Conservation (phyloP, 345 rosid genomes). For the Toxicodendron radicans region DNA sequence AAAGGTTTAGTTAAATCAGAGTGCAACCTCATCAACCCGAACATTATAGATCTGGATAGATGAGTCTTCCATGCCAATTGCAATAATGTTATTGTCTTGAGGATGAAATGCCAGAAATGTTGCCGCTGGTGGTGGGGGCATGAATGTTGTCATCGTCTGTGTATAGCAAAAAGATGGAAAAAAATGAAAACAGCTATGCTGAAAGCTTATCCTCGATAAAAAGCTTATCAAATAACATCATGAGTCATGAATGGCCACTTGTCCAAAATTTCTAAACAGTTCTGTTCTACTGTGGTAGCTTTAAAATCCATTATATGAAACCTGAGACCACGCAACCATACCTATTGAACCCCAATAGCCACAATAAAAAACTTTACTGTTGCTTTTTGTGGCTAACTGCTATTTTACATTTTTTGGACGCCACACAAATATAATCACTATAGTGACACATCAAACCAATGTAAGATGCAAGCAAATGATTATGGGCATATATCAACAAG, state of each 20-base stretch:
- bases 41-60: constrained; percentile 69
- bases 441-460: background rate
- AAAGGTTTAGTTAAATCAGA: constrained; percentile 15
- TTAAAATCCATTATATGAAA: background rate
- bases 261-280: background rate
- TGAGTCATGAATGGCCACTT: background rate
- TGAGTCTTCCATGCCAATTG: constrained; percentile 87
- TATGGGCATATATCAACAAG: background rate
- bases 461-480: background rate
- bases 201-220: constrained; percentile 5
- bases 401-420: constrained; percentile 2
- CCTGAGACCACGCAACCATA: background rate
- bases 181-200: background rate
- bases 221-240: background rate
- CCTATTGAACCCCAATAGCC: too few species aligned
- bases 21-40: constrained; percentile 60
- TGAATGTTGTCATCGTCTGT: constrained; percentile 77
- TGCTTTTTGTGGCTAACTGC: background rate
- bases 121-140: constrained; percentile 83
- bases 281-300: background rate
- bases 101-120: constrained; percentile 85
- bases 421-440: background rate
- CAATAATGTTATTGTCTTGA: constrained; percentile 66
- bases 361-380: background rate
- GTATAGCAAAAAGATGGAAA: background rate